Percentiles rank a stretch among this genome's conserved stretches.
Evolutionary conservation across 108 stramenopile species (phyloP).

Genomic region (Asterionellopsis glacialis): DNA sequence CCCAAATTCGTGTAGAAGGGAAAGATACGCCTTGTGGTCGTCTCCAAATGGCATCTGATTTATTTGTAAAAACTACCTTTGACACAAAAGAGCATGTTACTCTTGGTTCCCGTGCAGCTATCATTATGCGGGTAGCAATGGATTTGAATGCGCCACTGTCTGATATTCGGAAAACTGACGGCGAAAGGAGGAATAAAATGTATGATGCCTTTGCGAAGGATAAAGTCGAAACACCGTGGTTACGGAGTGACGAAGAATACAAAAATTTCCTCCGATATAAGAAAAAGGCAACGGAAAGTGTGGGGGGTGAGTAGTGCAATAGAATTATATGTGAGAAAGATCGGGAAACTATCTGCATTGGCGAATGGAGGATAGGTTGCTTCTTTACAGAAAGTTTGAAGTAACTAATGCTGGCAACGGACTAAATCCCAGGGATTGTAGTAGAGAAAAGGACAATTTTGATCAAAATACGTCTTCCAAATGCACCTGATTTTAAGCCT

Average conservation of each 20-base stretch:
- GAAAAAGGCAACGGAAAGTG: not conserved
- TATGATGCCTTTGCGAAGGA: constrained; percentile 7
- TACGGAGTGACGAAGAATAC: constrained; percentile 20
- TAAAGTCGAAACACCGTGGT: constrained; percentile 15
- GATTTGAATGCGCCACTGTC: constrained; percentile 9
- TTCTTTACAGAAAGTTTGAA: no score
- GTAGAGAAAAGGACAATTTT: no score
- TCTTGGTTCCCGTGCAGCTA: constrained; percentile 10
- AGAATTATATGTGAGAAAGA: no score
- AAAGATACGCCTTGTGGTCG: constrained; percentile 17
- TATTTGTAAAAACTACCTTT: constrained; percentile 12
- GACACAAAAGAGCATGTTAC: constrained; percentile 12
- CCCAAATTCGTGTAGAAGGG: constrained; percentile 11
- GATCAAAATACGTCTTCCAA: no score
- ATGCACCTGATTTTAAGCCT: no score
- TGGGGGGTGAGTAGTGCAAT: no score
- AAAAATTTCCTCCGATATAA: not conserved
- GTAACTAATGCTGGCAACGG: no score
- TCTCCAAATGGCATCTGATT: constrained; percentile 7
- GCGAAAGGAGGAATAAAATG: constrained; percentile 8
- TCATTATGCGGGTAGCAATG: constrained; percentile 16
- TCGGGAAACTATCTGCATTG: no score
- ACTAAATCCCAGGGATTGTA: no score
- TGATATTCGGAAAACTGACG: constrained; percentile 10
- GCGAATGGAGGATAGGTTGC: no score